These are phyloP conservation scores for Gaertneriomyces semiglobifer DNA, from an alignment of 192 early-diverging fungal genomes.

Conservation along the genomic window DNA sequence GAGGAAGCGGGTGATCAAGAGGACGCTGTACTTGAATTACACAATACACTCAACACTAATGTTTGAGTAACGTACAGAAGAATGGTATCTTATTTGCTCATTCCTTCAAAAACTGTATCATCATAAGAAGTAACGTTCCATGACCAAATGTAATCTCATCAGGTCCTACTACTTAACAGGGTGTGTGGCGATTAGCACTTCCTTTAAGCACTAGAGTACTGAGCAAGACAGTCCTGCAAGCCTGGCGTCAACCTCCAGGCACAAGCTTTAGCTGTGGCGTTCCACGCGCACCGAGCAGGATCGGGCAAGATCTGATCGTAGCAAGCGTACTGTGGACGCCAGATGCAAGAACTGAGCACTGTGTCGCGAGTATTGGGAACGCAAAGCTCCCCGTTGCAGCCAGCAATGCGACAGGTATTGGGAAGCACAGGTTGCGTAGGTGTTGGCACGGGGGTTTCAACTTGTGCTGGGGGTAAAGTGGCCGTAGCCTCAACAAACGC, in stretches of 20 bases:
- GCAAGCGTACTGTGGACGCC: slow-evolving; percentile 10
- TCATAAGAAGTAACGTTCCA: too few relatives aligned
- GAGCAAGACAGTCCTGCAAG: background rate
- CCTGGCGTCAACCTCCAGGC: background rate
- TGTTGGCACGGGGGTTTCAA: background rate
- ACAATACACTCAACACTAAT: too few relatives aligned
- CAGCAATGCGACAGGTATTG: slow-evolving; percentile 10
- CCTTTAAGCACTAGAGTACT: background rate
- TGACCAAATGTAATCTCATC: too few relatives aligned
- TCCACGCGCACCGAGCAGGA: background rate
- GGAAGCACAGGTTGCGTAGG: slow-evolving; percentile 3
- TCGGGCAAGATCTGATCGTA: background rate
- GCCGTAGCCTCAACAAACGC: background rate
- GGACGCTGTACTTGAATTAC: too few relatives aligned
- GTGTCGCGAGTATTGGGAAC: slow-evolving; percentile 1
- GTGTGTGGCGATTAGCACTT: too few relatives aligned
- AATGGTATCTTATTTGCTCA: too few relatives aligned
- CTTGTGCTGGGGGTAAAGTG: background rate
- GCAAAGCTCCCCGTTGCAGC: slow-evolving; percentile 15
- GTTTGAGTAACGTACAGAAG: too few relatives aligned
- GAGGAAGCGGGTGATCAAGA: too few relatives aligned
- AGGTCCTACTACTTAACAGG: too few relatives aligned
- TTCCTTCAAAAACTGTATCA: too few relatives aligned
- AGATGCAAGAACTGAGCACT: slow-evolving; percentile 18
- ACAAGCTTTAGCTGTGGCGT: background rate